Conservation (phyloP, 345 rosid genomes). For the Citrus maxima region DNA sequence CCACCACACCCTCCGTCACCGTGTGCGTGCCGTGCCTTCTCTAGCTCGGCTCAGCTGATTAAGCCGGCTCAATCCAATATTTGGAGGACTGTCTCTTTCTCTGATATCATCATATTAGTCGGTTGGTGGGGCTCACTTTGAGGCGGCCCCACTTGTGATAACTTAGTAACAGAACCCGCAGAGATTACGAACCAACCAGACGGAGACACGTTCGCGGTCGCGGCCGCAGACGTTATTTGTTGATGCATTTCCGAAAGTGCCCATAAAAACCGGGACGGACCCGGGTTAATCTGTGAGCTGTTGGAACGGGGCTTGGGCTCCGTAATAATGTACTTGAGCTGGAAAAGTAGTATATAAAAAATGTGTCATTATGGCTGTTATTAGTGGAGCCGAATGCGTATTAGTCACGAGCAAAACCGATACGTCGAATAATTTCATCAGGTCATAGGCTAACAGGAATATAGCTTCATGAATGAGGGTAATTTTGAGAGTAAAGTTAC, state of each 20-base stretch:
- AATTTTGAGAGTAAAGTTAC: background rate
- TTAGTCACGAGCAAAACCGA: conserved; percentile 36
- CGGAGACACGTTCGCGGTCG: conserved; percentile 8
- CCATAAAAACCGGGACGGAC: conserved; percentile 6
- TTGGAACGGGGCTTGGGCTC: conserved; percentile 29
- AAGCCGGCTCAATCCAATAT: conserved; percentile 14
- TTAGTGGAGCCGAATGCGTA: conserved; percentile 36
- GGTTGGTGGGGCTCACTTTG: conserved; percentile 12
- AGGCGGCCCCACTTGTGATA: background rate
- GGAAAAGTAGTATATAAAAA: background rate
- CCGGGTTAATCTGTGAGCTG: conserved; percentile 21
- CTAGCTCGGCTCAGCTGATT: conserved; percentile 9
- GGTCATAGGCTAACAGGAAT: background rate
- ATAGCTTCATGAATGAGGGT: conserved; percentile 4
- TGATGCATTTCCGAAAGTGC: background rate
- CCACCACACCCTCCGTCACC: conserved; percentile 7
- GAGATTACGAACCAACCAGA: conserved; percentile 10
- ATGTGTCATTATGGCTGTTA: conserved; percentile 23
- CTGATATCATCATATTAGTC: background rate
- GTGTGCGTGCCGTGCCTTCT: background rate
- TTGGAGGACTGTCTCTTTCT: conserved; percentile 31
- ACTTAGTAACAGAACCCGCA: background rate
- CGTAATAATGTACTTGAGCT: conserved; percentile 17
- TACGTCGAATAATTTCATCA: conserved; percentile 2
- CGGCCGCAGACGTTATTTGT: background rate